Base-by-base conservation (phyloP, 352 stramenopile genomes). In the Peronosclerospora sorghi region DNA sequence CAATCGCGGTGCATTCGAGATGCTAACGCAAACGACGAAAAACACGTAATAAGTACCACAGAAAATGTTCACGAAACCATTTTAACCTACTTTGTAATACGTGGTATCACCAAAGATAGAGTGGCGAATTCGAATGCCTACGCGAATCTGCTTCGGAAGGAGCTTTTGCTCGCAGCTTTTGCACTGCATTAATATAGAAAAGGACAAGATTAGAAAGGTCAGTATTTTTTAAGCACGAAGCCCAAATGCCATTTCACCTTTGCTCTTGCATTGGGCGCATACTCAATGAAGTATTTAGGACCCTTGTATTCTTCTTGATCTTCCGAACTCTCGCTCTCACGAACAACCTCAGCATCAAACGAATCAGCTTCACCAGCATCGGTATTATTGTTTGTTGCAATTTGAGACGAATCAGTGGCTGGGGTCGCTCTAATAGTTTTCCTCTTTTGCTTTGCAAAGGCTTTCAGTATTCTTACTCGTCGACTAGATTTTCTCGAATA, bases 31-130 rank as follows among this genome's bases (percentile, higher is more conserved):
- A 32, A 9, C 27, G 28, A 32, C 5, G 43, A 44, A 1, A 9
- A 14, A 38, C 40, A 47, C 0, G 21, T 29, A 54, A 54, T 36
- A 20, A 41, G 17, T 37, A 20, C 10, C 18, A 0, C 14, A 18
- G 26, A n/a, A 26, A 14, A 18, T 35, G 10, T 18, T 7, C 8
- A 21, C n/a, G 26, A 32, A 18, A 17, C 3, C 45, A 14, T 23
- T 7, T 5, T 35, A n/a, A 47, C 45, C 8, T 54, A 87, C 78
- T 61, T 91, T 92, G 47, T 73, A 88, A 41, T 92, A 92, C 15
- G 62, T 86, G 0, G 68, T 86, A 29, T 73, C 54, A 8, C 79
- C 79, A 46, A 89, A 92, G 24, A 86, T 82, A 12, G 79, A 92
- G 48, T 92, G 76, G 10, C 58, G 65, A 5, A 92, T 64, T 14